Evolutionary conservation across 1,284 basidiomycete species (phyloP).

Genomic region (Dichomitus squalens): DNA sequence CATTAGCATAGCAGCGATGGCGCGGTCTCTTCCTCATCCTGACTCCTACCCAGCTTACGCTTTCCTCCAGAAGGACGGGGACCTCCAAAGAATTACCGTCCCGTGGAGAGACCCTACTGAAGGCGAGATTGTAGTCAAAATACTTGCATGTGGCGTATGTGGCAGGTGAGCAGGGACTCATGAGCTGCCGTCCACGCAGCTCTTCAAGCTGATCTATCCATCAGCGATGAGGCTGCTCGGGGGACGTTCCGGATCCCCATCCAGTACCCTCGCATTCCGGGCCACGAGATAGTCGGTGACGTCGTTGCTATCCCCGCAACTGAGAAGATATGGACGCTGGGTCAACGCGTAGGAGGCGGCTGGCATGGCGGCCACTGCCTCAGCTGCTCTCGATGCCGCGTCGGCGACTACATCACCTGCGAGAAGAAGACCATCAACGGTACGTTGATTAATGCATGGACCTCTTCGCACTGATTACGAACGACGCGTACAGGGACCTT

Average conservation of each 20-base stretch:
- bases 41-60: slow-evolving; percentile 29
- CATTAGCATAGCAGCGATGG: neutral
- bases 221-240: slow-evolving; percentile 25
- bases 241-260: slow-evolving; percentile 9
- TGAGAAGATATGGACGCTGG: slow-evolving; percentile 29
- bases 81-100: slow-evolving; percentile 19
- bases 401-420: slow-evolving; percentile 27
- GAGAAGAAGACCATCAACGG: slow-evolving; percentile 22
- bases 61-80: slow-evolving; percentile 21
- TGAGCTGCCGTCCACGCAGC: neutral
- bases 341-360: slow-evolving; percentile 29
- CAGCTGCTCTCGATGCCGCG: slow-evolving; percentile 26
- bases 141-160: slow-evolving; percentile 31
- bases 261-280: slow-evolving; percentile 25
- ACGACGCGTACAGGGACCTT: slow-evolving; percentile 12
- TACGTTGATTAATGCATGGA: slow-evolving; percentile 27
- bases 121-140: slow-evolving; percentile 28
- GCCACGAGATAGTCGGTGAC: slow-evolving; percentile 33
- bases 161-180: slow-evolving; percentile 21
- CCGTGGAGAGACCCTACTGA: slow-evolving; percentile 27
- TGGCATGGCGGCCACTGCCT: slow-evolving; percentile 33
- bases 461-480: neutral
- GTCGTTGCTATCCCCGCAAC: slow-evolving; percentile 24
- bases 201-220: neutral
- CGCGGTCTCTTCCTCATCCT: slow-evolving; percentile 10